Base-by-base conservation (phyloP, 768 basidiomycete species). In the Lentinula aciculospora region DNA sequence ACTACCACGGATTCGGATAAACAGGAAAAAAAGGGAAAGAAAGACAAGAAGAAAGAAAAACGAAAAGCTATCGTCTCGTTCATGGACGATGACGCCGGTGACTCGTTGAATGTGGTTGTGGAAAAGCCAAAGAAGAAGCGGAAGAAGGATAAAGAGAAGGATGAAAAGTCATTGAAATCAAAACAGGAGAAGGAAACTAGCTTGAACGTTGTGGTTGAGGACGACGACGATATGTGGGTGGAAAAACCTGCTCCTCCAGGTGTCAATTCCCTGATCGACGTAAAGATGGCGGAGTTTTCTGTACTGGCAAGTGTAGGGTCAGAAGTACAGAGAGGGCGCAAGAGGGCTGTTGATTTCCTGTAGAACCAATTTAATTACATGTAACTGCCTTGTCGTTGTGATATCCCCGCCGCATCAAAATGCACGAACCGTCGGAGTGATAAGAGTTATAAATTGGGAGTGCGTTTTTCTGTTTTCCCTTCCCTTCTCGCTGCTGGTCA, bases 321-420 rank as follows among this genome's bases (percentile, higher is more conserved):
- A 49, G 36, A 53, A 12, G 59, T 61, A 27, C 58, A 62, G 5
- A 79, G 71, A 60, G 83, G 81, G 31, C 75, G 89, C 55, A 89
- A 90, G 66, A 77, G 86, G 34, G 89, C 89, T 0, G 75, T 87
- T 23, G 89, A 92, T 69, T 92, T 88, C 62, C 74, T 92, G 81
- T 90, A 57, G 55, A 13, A 15, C 37, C 13, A 32, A 55, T 25
- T 25, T 28, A 39, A 25, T 21, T 39, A 13, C 17, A 29, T 36
- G 6, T 39, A 9, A 55, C 53, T 34, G 32, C 37, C n/a, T n/a
- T n/a, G n/a, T n/a, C n/a, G n/a, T 39, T 39, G 37, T 39, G 17
- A 39, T n/a, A n/a, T 13, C 13, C n/a, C n/a, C 37, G 37, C 37
- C 37, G 37, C 37, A 39, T 39, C 37, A 17, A n/a, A n/a, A n/a